Base-by-base conservation (phyloP, 2,329 filamentous ascomycete genomes). In the Diaporthe sp. region DNA sequence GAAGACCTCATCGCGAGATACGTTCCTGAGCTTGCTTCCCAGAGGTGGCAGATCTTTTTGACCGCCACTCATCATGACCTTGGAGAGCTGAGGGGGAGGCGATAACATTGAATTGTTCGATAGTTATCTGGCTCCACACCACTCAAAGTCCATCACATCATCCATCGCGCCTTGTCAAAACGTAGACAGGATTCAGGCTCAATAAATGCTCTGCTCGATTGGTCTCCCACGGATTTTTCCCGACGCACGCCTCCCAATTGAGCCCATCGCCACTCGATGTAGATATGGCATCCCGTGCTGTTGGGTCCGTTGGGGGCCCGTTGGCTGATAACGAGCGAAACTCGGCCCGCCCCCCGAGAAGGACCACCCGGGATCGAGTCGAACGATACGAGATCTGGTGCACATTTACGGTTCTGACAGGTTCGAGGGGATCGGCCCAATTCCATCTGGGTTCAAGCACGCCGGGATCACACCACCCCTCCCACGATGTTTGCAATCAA, bases 401-500 rank as follows among this genome's bases (percentile, higher is more conserved):
- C 34, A 17, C 42, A 53, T 2, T 25, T 19, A 53, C 65, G 13
- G 46, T 68, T 53, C 65, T 68, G 46, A 68, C 31, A 39, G 3
- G 28, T 19, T 19, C 15, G n/a, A 65, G 25, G 59, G 39, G 59
- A 53, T 53, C 31, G 46, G 28, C 31, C 28, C 28, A 25, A 17
- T n/a, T 58, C 17, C 31, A 19, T 46, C 59, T 12, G n/a, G 15
- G 59, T 19, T 31, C 59, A 31, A 25, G 42, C 34, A 34, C 34
- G 4, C 28, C 22, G 46, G 42, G 42, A 25, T 67, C 46, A 39
- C 62, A 55, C 49, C 46, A 69, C 65, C n/a, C 65, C 31, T 42
- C 34, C 65, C 46, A 69, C 61, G 65, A 69, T 55, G 31, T 17
- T 69, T 55, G 49, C 65, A 69, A 69, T 55, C 34, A 55, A 22